Evolutionary conservation across 2,329 filamentous ascomycete species (phyloP), one percentile per base, ranked within the genome.

Genomic region (Stylonectria norvegica): DNA sequence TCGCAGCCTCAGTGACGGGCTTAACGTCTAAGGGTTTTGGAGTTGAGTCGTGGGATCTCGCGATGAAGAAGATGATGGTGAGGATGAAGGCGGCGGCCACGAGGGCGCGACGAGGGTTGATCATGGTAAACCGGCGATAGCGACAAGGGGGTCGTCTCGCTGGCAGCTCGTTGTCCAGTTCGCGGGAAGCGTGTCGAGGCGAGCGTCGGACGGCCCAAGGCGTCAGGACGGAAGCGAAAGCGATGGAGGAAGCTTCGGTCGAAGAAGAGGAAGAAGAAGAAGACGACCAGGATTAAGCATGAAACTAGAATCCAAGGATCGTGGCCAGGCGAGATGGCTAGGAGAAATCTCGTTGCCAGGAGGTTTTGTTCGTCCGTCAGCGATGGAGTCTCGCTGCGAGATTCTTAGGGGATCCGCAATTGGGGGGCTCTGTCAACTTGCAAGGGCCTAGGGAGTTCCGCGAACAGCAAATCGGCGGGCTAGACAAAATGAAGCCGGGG

Each of bases 51-150:
- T 83, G 80, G 31, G 79, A 74, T 44, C 78, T 76, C 45, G 79
- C 79, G 50, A 89, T 73, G 48, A 91, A 68, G 67, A 83, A 81
- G 66, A 90, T 72, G 57, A 86, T 70, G 19, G 79, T 76, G 54
- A 91, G 65, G 49, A 90, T 67, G 60, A 83, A 76, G 54, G 78
- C 75, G 34, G 88, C 86, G 40, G 83, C 76, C 53, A 88, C 69
- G 48, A 94, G 64, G 58, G 86, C 85, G 66, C 86, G 84, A 59
- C 82, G 79, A 60, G 86, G 87, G 58, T 85, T 86, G 62, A 90
- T 76, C 88, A 94, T 94, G 43, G 59, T 52, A 39, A 37, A 45
- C 38, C 30, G 31, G 33, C 29, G 32, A 50, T 34, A 34, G 48
- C 42, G 32, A 45, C 20, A 23, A 48, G 39, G 33, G 20, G 34